Conservation (phyloP, 805 yeast species). For the Naumovozyma baii region DNA sequence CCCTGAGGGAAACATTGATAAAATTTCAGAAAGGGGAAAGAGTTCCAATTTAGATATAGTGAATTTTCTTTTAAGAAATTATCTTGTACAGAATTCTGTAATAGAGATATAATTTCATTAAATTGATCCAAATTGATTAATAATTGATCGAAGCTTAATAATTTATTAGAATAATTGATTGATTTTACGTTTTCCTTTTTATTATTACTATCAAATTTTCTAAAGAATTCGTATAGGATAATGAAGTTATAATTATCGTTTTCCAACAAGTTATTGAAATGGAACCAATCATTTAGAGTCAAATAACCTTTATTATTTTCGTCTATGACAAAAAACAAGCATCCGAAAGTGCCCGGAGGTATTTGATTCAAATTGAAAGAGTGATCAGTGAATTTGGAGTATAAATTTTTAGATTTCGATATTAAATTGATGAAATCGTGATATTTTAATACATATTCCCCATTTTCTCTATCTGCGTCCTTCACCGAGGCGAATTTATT, state of each 20-base stretch:
- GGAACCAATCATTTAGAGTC: slow-evolving; percentile 60
- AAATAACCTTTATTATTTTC: slow-evolving; percentile 58
- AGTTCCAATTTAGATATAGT: slow-evolving; percentile 30
- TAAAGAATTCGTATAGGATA: slow-evolving; percentile 45
- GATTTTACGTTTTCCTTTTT: slow-evolving; percentile 20
- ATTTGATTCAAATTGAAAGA: slow-evolving; percentile 41
- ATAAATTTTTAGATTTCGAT: slow-evolving; percentile 25
- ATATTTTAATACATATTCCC: slow-evolving; percentile 28
- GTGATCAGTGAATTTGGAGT: slow-evolving; percentile 29
- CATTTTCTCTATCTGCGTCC: too few relatives aligned
- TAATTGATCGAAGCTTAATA: slow-evolving; percentile 33
- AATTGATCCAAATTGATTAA: slow-evolving; percentile 25
- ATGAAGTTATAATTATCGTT: slow-evolving; percentile 41
- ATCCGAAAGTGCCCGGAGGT: slow-evolving; percentile 50
- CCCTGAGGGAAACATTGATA: slow-evolving; percentile 20
- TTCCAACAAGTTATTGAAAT: slow-evolving; percentile 49
- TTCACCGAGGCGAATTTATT: slow-evolving; percentile 32
- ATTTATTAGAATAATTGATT: slow-evolving; percentile 32
- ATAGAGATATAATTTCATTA: slow-evolving; percentile 25
- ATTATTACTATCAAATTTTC: slow-evolving; percentile 34
- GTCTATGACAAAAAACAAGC: slow-evolving; percentile 77
- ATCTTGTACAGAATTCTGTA: slow-evolving; percentile 28
- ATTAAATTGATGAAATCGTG: slow-evolving; percentile 31
- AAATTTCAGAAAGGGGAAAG: slow-evolving; percentile 21
- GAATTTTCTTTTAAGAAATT: slow-evolving; percentile 17